Percentiles rank a stretch among this genome's conserved stretches.
Conservation (phyloP, 176 grass and related monocot species). For the Thalia dealbata region DNA sequence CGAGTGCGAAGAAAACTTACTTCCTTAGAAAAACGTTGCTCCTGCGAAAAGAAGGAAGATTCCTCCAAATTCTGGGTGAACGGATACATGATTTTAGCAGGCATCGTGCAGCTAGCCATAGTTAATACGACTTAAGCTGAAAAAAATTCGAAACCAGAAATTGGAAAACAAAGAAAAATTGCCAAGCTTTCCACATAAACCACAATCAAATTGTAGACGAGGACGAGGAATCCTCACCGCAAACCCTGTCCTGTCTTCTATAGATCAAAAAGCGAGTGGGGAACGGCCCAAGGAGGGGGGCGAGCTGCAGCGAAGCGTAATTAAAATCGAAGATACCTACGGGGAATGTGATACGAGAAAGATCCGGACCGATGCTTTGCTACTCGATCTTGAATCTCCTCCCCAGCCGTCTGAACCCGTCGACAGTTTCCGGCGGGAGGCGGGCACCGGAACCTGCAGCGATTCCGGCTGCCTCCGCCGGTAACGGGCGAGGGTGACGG, state of each 20-base stretch:
- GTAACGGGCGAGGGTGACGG: too few relatives aligned
- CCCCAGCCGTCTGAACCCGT: too few relatives aligned
- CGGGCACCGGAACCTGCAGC: too few relatives aligned
- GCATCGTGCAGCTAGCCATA: neutral
- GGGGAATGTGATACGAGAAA: neutral
- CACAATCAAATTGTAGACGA: neutral
- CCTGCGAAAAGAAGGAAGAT: constrained; percentile 11
- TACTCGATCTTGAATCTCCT: too few relatives aligned
- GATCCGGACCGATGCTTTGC: too few relatives aligned
- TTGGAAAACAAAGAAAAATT: neutral
- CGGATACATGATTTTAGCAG: constrained; percentile 3
- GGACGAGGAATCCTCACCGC: neutral
- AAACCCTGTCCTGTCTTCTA: neutral
- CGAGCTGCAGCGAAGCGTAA: neutral
- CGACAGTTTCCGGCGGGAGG: too few relatives aligned
- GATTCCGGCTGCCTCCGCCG: too few relatives aligned
- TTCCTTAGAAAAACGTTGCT: neutral
- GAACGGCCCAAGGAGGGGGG: neutral
- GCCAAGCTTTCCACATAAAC: neutral
- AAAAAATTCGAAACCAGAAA: neutral
- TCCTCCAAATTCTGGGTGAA: neutral
- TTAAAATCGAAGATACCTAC: neutral
- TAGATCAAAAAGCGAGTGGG: neutral
- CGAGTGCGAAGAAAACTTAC: neutral
- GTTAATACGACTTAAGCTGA: neutral